Evolutionary conservation across 108 stramenopile species (phyloP), one percentile per base, ranked within the genome.

Genomic region (Fistulifera solaris): DNA sequence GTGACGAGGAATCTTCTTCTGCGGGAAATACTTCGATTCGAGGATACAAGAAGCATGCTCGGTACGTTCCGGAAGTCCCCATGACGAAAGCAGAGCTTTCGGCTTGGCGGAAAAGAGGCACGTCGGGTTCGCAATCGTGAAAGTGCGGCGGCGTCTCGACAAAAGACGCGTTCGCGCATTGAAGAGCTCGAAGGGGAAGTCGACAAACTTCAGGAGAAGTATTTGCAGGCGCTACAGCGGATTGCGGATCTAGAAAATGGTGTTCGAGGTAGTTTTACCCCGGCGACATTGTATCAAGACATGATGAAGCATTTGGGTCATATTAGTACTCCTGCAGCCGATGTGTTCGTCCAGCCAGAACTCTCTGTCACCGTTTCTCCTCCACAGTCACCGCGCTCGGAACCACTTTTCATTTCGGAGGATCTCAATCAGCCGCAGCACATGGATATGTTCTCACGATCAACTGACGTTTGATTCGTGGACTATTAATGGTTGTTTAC

Each of bases 81-180:
- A 85, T 91, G 83, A 70, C 63, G 26, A 87, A 83, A 58, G 85
- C 86, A 38, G 76, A 91, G 48, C 65, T 84, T 0, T 70, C 76
- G 10, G 82, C 75, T 1, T 91, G 89, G 89, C 62, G n/a, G 89
- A 22, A 66, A 85, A 27, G 85, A 91, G 57, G 83, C 86, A 28
- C 70, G 89, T 7, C 76, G 89, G 14, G 84, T 85, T 38, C 76
- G 89, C 19, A 91, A 91, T 58, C 78, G 89, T 16, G 89, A 91
- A 54, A 67, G 65, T 53, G 89, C 89, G 22, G 89, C 89, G 13
- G 85, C 85, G 0, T 86, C 82, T 40, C 78, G 89, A 13, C 74
- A 77, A 57, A 60, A 81, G n/a, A 84, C 81, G 56, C 76, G 89
- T 3, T 76, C 76, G 61, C 72, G 85, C 2, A 87, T 91, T 27